phyloP scores from a whole-genome alignment of 805 yeast genomes.

The Ogataea naganishii region DNA sequence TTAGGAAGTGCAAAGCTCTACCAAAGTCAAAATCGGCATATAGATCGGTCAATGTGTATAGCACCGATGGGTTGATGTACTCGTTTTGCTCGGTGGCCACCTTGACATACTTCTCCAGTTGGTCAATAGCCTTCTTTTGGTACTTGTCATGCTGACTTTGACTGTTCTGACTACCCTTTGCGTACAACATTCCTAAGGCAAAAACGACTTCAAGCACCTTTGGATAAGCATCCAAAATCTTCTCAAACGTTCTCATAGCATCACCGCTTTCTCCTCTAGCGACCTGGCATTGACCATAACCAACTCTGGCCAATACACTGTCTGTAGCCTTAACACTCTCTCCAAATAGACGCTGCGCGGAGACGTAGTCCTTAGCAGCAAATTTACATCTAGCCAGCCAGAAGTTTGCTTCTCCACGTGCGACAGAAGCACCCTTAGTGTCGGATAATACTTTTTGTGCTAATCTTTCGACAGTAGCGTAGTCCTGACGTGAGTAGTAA shows the following conservation, averaged over 20 bases:
- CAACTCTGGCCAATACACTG: conserved; percentile 66
- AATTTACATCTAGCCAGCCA: conserved; percentile 85
- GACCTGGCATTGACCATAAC: conserved; percentile 79
- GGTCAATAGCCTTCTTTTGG: conserved; percentile 44
- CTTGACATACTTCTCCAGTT: conserved; percentile 63
- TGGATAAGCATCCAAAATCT: conserved; percentile 54
- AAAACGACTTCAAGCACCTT: conserved; percentile 67
- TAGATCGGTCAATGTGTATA: conserved; percentile 57
- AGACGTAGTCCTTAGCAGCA: conserved; percentile 47
- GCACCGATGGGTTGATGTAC: conserved; percentile 54
- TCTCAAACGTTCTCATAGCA: conserved; percentile 79
- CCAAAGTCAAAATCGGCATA: conserved; percentile 59
- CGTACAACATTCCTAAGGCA: conserved; percentile 67
- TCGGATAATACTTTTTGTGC: conserved; percentile 39
- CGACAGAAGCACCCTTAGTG: conserved; percentile 27
- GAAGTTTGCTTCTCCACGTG: conserved; percentile 56
- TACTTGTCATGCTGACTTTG: conserved; percentile 16
- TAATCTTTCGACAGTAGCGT: conserved; percentile 46
- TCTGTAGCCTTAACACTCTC: conserved; percentile 63
- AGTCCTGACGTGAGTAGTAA: conserved; percentile 61
- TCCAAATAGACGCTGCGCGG: conserved; percentile 64
- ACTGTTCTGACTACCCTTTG: conserved; percentile 27
- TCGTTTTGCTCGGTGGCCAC: conserved; percentile 51
- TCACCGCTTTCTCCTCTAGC: conserved; percentile 69
- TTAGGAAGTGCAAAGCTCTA: conserved; percentile 57